Percentiles rank a stretch among this genome's conserved stretches.
phyloP scores from a whole-genome alignment of 306 rosid genomes.

The Glycyrrhiza uralensis region DNA sequence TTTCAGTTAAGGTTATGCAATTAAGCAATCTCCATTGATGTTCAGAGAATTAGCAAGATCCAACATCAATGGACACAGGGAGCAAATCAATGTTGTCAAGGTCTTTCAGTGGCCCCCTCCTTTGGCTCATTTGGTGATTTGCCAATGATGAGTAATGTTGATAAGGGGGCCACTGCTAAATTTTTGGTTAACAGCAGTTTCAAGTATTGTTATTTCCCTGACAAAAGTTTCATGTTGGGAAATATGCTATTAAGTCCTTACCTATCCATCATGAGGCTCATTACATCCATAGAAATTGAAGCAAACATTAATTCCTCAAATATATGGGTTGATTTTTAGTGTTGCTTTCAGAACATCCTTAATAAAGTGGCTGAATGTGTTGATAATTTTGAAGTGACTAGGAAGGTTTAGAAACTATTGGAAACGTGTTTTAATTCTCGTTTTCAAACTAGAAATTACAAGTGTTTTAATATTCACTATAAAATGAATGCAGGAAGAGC shows the following conservation, averaged over 20 bases:
- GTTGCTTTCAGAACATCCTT: background rate
- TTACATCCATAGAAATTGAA: background rate
- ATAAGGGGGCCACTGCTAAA: background rate
- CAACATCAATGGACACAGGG: background rate
- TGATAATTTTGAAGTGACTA: too few relatives aligned
- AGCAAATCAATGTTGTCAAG: background rate
- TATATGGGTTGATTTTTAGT: background rate
- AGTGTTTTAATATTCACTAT: background rate
- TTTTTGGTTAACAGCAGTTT: background rate
- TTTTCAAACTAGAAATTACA: background rate
- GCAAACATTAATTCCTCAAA: background rate
- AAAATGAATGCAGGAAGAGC: slow-evolving; percentile 65
- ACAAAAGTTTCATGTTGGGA: background rate
- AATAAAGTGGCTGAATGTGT: too few relatives aligned
- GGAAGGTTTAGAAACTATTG: too few relatives aligned
- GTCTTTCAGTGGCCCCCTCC: background rate
- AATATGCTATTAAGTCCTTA: background rate
- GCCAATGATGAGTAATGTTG: background rate
- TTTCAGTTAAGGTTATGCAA: background rate
- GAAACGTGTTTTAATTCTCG: background rate
- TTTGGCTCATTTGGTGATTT: background rate
- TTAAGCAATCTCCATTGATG: background rate
- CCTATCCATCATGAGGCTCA: background rate
- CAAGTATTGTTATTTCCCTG: background rate
- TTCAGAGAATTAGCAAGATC: background rate